A percentile compares a stretch with the other conserved stretches of the same genome.
Conservation (phyloP, 2,329 filamentous ascomycete species). For the Alternaria arbusti region DNA sequence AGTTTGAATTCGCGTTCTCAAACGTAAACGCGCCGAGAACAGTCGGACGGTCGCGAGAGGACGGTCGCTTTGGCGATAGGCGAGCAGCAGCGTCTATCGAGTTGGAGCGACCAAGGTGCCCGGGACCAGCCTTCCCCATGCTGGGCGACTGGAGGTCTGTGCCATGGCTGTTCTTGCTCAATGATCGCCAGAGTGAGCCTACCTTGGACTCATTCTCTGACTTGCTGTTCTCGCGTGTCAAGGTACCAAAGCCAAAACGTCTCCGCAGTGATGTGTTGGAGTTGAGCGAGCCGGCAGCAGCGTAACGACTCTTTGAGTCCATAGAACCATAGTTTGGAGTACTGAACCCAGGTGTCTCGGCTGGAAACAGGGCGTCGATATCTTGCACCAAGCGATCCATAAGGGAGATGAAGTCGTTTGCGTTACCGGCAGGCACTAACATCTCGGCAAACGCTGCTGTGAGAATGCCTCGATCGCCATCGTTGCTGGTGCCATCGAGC, state of each 20-base stretch:
- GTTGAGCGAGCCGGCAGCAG: conserved; percentile 75
- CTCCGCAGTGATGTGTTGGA: conserved; percentile 88
- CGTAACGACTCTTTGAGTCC: conserved; percentile 63
- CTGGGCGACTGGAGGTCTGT: conserved; percentile 61
- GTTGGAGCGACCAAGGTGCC: conserved; percentile 68
- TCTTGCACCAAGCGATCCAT: conserved; percentile 89
- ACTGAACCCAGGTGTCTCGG: conserved; percentile 57
- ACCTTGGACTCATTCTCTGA: conserved; percentile 71
- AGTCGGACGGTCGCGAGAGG: conserved; percentile 62
- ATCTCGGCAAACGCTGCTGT: conserved; percentile 90
- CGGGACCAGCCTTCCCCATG: conserved; percentile 66
- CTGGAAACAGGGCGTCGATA: conserved; percentile 85
- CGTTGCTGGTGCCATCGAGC: conserved; percentile 87
- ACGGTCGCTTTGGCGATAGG: conserved; percentile 58
- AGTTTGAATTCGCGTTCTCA: conserved; percentile 44
- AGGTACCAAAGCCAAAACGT: conserved; percentile 79
- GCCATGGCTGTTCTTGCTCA: conserved; percentile 74
- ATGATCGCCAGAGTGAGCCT: conserved; percentile 81
- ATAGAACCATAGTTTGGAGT: conserved; percentile 63
- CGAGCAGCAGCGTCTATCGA: conserved; percentile 76
- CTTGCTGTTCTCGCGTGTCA: conserved; percentile 82
- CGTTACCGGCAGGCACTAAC: conserved; percentile 76
- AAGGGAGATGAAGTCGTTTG: conserved; percentile 84
- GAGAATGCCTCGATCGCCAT: conserved; percentile 85
- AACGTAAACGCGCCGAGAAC: conserved; percentile 57